Base-by-base conservation (phyloP, 176 grass and related monocot species). In the Phragmites australis region DNA sequence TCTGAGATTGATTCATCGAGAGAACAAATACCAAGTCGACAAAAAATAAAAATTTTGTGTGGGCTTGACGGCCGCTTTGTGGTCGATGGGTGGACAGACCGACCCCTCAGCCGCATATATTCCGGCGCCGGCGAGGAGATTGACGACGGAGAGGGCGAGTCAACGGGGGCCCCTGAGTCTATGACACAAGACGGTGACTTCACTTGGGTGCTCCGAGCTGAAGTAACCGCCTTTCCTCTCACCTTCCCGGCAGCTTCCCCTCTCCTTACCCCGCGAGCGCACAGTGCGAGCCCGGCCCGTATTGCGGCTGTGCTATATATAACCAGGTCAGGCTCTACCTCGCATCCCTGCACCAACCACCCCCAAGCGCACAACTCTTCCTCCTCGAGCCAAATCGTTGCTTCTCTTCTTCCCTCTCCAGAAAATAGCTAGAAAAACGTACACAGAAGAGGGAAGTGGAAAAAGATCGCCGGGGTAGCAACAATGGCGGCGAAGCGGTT, bases 401-500 rank as follows among this genome's bases (percentile, higher is more conserved):
- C 46, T 31, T 10, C 74, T 39, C 64, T 54, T 78, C 62, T 19
- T 76, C 65, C 29, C 68, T 39, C 70, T 40, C 54, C 5, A 26
- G 8, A 62, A 83, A 63, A 51, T 75, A 29, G 26, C 53, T 47
- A 65, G 51, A 16, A 34, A 21, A 70, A 2, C 40, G 21, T 64
- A 29, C 34, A 11, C 32, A 9, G 43, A 71, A 3, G 58, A 84
- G 58, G 8, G 43, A 47, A 14, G 9, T 47, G 9, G 47, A 25
- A 17, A 0, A 39, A 4, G 46, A 5, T 44, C 27, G 16, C 10
- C 16, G 27, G 6, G 72, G 16, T 6, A n/a, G 12, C 44, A 56
- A 9, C 29, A 76, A 93, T 97, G 94, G 94, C 85, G 17, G 87
- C 84, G 0, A 97, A 93, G 83, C 87, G 94, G 70, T 86, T 81